Percentiles rank a stretch among this genome's conserved stretches.
Evolutionary conservation across 345 rosid genomes (phyloP).

Genomic region (Eucalyptus erythrocorys): DNA sequence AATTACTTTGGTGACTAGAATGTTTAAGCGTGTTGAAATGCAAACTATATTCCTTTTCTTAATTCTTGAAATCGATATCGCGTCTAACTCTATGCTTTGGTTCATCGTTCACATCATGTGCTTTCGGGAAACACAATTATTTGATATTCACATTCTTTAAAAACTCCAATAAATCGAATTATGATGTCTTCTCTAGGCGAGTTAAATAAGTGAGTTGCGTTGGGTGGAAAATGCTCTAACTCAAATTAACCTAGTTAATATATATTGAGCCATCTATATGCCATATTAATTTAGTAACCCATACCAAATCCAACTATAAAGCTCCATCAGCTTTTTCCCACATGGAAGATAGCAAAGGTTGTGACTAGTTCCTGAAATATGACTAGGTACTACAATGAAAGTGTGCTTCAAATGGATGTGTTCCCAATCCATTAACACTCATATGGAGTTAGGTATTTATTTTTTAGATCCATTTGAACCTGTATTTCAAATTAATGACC

Average conservation of each 20-base stretch:
- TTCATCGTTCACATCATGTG: not conserved
- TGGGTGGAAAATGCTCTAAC: fast-evolving
- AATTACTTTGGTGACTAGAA: not conserved
- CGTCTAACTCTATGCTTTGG: not conserved
- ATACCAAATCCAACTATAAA: too few relatives aligned
- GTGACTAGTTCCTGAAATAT: too few relatives aligned
- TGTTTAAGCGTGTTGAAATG: not conserved
- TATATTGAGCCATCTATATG: not conserved
- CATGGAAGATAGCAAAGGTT: too few relatives aligned
- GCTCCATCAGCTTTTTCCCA: too few relatives aligned
- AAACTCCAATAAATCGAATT: not conserved
- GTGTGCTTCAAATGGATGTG: too few relatives aligned
- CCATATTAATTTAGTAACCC: not conserved
- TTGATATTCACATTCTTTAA: not conserved
- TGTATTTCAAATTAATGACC: too few relatives aligned
- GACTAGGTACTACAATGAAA: too few relatives aligned
- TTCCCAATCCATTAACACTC: too few relatives aligned
- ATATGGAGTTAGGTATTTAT: too few relatives aligned
- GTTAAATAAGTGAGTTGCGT: not conserved
- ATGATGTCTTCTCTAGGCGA: not conserved
- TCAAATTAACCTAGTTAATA: fast-evolving
- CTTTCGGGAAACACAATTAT: not conserved
- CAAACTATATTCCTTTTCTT: not conserved
- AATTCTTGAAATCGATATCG: not conserved
- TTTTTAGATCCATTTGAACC: too few relatives aligned